Evolutionary conservation across 2,329 filamentous ascomycete genomes (phyloP).

Genomic region (Alternaria conjuncta): DNA sequence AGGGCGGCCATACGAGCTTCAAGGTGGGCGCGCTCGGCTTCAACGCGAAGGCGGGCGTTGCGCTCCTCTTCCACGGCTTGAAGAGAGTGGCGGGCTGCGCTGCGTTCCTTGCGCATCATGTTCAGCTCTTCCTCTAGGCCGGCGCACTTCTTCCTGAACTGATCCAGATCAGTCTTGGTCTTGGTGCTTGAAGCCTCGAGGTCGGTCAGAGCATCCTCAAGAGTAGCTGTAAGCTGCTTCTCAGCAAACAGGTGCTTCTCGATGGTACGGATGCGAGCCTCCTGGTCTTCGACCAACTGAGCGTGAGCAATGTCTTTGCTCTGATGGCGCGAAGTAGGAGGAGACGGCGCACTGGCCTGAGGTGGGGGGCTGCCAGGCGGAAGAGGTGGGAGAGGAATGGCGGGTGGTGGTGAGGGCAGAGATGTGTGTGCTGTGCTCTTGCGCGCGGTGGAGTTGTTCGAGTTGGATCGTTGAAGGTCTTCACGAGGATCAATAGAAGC

Average conservation of each 20-base stretch:
- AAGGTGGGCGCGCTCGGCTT: slow-evolving; percentile 84
- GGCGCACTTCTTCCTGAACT: slow-evolving; percentile 84
- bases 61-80: slow-evolving; percentile 96
- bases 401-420: slow-evolving; percentile 90
- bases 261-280: slow-evolving; percentile 91
- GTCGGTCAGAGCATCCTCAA: slow-evolving; percentile 94
- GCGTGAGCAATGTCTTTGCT: slow-evolving; percentile 82
- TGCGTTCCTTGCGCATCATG: slow-evolving; percentile 66
- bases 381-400: slow-evolving; percentile 92
- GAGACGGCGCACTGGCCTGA: slow-evolving; percentile 62
- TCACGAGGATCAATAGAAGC: slow-evolving; percentile 55
- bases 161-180: slow-evolving; percentile 87
- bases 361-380: slow-evolving; percentile 59
- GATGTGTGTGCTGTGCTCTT: slow-evolving; percentile 85
- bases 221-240: slow-evolving; percentile 91
- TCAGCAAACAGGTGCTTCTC: slow-evolving; percentile 97
- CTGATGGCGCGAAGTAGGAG: slow-evolving; percentile 71
- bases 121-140: slow-evolving; percentile 76
- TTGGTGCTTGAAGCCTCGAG: slow-evolving; percentile 91
- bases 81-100: slow-evolving; percentile 68
- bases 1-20: slow-evolving; percentile 80
- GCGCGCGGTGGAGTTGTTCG: slow-evolving; percentile 72
- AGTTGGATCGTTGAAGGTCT: slow-evolving; percentile 62
- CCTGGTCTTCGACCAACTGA: slow-evolving; percentile 91
- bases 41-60: slow-evolving; percentile 87